Evolutionary conservation across 176 grass and related monocot species (phyloP), one percentile per base, ranked within the genome.

Genomic region (Oryza rufipogon): DNA sequence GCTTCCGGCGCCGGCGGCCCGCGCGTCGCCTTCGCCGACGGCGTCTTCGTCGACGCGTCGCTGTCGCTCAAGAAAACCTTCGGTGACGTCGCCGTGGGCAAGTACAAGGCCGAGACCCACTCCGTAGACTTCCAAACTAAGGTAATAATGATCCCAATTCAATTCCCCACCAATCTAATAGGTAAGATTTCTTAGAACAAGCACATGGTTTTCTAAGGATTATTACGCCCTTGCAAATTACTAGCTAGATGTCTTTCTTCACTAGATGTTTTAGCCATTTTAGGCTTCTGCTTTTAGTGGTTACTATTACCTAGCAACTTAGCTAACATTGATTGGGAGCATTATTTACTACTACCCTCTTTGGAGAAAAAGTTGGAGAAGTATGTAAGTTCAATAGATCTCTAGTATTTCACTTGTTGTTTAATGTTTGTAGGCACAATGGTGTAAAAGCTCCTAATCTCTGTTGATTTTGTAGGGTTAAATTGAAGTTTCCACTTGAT

Each of bases 1-100:
- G 95, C 81, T 25, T 93, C 92, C 20, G 72, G 75, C 41, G 85
- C 82, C 32, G 90, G 94, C 11, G 87, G 94, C 32, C 94, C 94
- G n/a, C 79, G 85, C 11, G 23, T 97, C 68, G 81, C 75, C 45
- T 97, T 86, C 71, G 89, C 85, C 11, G 64, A 88, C 60, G 85
- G 89, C 46, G 73, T 94, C n/a, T 97, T 91, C 76, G 58, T 97
- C 17, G 94, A 97, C 71, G 67, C 83, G 2, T 84, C 85, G 30
- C 34, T 90, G 3, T 46, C 71, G 9, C 79, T 97, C 44, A 94
- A 89, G 75, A 32, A 83, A 11, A 70, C 85, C 54, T 97, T 94
- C 71, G 34, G 68, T 63, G 80, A 81, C 28, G 36, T 88, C 36
- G 83, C 84, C 0, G 54, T 76, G 2, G 52, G 76, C 2, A 87